phyloP scores from a whole-genome alignment of 768 basidiomycete species.

The Lentinula edodes region DNA sequence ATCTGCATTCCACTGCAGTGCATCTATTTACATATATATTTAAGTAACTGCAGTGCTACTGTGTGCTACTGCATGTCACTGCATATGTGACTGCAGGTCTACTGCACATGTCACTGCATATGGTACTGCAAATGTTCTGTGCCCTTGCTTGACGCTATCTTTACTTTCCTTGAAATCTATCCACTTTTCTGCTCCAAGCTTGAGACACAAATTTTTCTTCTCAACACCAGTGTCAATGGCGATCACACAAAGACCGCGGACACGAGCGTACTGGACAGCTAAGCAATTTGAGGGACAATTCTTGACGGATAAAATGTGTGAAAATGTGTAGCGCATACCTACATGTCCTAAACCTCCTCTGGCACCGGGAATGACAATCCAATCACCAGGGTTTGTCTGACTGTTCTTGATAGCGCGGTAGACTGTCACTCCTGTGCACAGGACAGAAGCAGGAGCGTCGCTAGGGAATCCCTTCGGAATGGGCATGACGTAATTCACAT shows the following conservation, averaged over 20 bases:
- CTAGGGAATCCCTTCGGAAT: slow-evolving; percentile 69
- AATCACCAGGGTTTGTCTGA: slow-evolving; percentile 60
- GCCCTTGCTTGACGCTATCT: slow-evolving; percentile 47
- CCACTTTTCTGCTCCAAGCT: slow-evolving; percentile 59
- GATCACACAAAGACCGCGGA: slow-evolving; percentile 74
- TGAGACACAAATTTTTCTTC: slow-evolving; percentile 56
- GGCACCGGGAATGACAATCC: slow-evolving; percentile 72
- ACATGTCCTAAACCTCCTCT: slow-evolving; percentile 84
- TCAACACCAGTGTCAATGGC: slow-evolving; percentile 67
- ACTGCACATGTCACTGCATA: too few relatives aligned
- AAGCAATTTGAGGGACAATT: not conserved
- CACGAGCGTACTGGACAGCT: slow-evolving; percentile 77
- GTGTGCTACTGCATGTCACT: too few relatives aligned
- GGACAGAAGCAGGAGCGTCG: slow-evolving; percentile 65
- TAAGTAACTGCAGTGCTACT: too few relatives aligned
- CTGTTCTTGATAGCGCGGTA: slow-evolving; percentile 82
- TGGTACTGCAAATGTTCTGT: too few relatives aligned
- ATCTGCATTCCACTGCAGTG: too few relatives aligned
- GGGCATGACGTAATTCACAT: slow-evolving; percentile 66
- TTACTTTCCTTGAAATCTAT: slow-evolving; percentile 68
- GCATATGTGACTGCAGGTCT: too few relatives aligned
- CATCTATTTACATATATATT: too few relatives aligned
- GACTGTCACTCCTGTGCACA: slow-evolving; percentile 82
- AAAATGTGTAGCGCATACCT: slow-evolving; percentile 26
- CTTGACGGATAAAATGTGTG: not conserved